phyloP scores from a whole-genome alignment of 129 eudicot genomes.

The carrot (Daucus carota) region DH1_v3.0 NC_030386.2:18762001-18762500 shows the following conservation, averaged over 20 bases:
- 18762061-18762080: not conserved
- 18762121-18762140: not conserved
- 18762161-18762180: not conserved
- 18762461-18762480: conserved; percentile 10
- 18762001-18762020: not conserved
- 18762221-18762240: not conserved
- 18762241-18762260: not conserved
- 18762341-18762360: conserved; percentile 47
- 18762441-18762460: conserved; percentile 4
- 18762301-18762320: conserved; percentile 77
- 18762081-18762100: no score
- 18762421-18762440: not conserved
- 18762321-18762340: conserved; percentile 58
- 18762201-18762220: not conserved
- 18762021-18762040: not conserved
- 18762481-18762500: conserved; percentile 49
- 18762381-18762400: not conserved
- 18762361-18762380: conserved; percentile 57
- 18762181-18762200: not conserved
- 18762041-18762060: not conserved
- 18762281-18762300: conserved; percentile 43
- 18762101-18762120: not conserved
- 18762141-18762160: not conserved
- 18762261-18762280: not conserved
- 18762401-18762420: not conserved